phyloP scores from a whole-genome alignment of 2,329 filamentous ascomycete genomes.

The Stagonosporopsis chrysanthemi region DNA sequence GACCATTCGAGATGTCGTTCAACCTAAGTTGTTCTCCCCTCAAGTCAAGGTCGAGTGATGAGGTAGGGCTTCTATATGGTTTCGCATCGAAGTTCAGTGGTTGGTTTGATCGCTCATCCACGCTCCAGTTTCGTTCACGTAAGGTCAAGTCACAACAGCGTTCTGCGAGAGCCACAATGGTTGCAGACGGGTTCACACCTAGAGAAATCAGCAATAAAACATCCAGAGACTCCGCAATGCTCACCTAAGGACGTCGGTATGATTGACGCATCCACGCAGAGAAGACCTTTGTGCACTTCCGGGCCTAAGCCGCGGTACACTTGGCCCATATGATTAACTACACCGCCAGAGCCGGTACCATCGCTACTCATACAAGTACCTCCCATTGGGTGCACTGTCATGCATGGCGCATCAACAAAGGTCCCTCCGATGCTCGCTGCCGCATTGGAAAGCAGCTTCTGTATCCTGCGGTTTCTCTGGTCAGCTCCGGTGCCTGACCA shows the following conservation, averaged over 20 bases:
- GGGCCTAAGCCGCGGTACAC: slow-evolving; percentile 62
- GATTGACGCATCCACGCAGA: slow-evolving; percentile 6
- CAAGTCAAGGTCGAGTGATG: neutral
- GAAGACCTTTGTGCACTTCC: slow-evolving; percentile 48
- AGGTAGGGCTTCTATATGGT: neutral
- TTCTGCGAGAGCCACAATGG: slow-evolving; percentile 73
- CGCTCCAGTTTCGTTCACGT: slow-evolving; percentile 47
- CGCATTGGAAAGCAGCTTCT: neutral
- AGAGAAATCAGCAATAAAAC: neutral
- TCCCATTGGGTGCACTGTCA: slow-evolving; percentile 73
- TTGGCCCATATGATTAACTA: slow-evolving; percentile 67
- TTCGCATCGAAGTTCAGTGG: neutral
- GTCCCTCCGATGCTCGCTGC: slow-evolving; percentile 66
- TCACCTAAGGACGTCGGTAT: slow-evolving; percentile 6
- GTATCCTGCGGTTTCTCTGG: neutral
- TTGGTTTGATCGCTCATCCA: slow-evolving; percentile 43
- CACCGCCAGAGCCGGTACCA: slow-evolving; percentile 64
- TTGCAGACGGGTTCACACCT: slow-evolving; percentile 70
- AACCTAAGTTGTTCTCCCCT: neutral
- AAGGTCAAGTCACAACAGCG: slow-evolving; percentile 60
- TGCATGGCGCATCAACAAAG: slow-evolving; percentile 66
- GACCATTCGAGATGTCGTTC: neutral
- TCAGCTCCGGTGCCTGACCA: neutral
- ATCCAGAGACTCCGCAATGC: neutral
- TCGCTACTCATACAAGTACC: slow-evolving; percentile 70